Conservation (phyloP, 1,139 yeast genomes). For the Insectozyma bohioensis region DNA sequence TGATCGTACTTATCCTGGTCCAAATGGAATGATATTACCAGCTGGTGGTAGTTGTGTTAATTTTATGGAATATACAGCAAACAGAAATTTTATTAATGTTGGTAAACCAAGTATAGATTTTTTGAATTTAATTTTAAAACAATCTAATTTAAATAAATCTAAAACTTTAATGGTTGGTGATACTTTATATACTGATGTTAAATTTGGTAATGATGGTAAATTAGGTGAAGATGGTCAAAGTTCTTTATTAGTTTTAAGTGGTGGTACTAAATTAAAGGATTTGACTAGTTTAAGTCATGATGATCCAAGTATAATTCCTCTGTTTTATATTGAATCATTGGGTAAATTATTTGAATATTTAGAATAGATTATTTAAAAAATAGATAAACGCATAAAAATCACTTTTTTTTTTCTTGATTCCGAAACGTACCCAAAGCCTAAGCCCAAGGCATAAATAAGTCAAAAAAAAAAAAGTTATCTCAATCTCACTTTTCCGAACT, state of each 20-base stretch:
- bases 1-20: slow-evolving; percentile 43
- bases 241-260: slow-evolving; percentile 36
- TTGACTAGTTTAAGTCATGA: slow-evolving; percentile 19
- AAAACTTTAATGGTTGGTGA: slow-evolving; percentile 45
- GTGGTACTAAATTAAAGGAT: slow-evolving; percentile 34
- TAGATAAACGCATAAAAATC: no score
- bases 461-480: slow-evolving; percentile 2
- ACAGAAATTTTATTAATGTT: slow-evolving; percentile 33
- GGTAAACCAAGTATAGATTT: slow-evolving; percentile 40
- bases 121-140: slow-evolving; percentile 28
- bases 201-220: slow-evolving; percentile 42
- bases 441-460: no score
- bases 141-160: slow-evolving; percentile 25
- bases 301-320: slow-evolving; percentile 26
- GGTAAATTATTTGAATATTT: slow-evolving; percentile 24
- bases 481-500: background rate
- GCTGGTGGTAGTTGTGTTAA: slow-evolving; percentile 47
- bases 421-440: background rate
- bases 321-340: slow-evolving; percentile 29
- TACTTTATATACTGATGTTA: slow-evolving; percentile 43
- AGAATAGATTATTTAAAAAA: slow-evolving; percentile 9
- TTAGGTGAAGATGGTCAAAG: slow-evolving; percentile 29
- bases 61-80: slow-evolving; percentile 36
- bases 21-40: slow-evolving; percentile 36
- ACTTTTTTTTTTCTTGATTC: slow-evolving; percentile 1